Evolutionary conservation across 2,329 filamentous ascomycete species (phyloP).

Genomic region (Fusarium tupiense): DNA sequence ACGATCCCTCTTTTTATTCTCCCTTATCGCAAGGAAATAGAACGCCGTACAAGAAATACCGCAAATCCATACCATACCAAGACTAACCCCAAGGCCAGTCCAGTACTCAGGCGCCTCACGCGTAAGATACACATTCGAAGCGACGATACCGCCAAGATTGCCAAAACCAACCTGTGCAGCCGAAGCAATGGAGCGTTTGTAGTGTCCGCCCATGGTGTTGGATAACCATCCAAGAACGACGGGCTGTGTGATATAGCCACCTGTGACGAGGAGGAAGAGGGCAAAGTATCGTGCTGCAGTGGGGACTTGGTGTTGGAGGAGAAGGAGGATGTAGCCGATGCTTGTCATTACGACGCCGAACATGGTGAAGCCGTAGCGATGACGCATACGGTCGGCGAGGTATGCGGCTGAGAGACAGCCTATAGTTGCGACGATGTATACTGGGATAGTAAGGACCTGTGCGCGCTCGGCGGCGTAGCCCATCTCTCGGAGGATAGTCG

Average conservation of each 20-base stretch:
- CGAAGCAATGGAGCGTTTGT: neutral
- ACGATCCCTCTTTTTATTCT: conserved; percentile 21
- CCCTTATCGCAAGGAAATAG: neutral
- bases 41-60: neutral
- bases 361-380: conserved; percentile 19
- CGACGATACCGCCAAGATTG: conserved; percentile 59
- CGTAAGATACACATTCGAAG: conserved; percentile 11
- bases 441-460: conserved; percentile 72
- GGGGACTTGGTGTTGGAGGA: neutral
- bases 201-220: conserved; percentile 65
- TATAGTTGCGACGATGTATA: conserved; percentile 70
- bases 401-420: conserved; percentile 61
- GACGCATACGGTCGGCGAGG: neutral
- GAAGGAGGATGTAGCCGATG: conserved; percentile 13
- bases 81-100: conserved; percentile 6
- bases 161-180: conserved; percentile 39
- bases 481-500: conserved; percentile 69
- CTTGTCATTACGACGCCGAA: neutral
- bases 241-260: conserved; percentile 7
- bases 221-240: conserved; percentile 77
- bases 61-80: conserved; percentile 12
- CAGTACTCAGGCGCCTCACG: conserved; percentile 12
- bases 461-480: conserved; percentile 67
- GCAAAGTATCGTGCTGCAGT: conserved; percentile 24
- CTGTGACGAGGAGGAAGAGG: conserved; percentile 6